Conservation (phyloP, 257 asterid species). For the Parsonsia alboflavescens region DNA sequence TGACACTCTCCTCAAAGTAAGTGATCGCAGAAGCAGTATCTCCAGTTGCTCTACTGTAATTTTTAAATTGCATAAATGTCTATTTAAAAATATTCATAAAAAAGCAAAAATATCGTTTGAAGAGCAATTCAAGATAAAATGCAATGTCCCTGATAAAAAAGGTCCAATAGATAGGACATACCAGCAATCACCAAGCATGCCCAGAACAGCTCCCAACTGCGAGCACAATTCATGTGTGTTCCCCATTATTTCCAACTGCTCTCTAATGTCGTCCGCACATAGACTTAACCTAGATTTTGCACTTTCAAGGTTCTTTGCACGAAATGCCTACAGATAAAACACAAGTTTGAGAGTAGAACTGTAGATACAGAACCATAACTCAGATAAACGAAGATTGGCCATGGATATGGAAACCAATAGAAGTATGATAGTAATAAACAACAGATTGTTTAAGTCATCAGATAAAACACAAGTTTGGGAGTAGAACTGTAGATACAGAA, state of each 20-base stretch:
- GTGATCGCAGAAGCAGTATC: conserved; percentile 76
- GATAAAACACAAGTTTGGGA: too few relatives aligned
- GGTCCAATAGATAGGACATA: conserved; percentile 27
- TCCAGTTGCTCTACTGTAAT: conserved; percentile 71
- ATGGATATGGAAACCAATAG: not conserved
- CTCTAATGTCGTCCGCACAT: conserved; percentile 86
- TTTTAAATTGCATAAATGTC: conserved; percentile 15
- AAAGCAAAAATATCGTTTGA: not conserved
- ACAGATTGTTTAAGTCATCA: conserved; percentile 2
- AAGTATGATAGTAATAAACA: not conserved
- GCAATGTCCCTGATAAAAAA: not conserved
- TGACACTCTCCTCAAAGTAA: conserved; percentile 82
- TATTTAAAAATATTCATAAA: not conserved
- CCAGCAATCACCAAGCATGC: conserved; percentile 99
- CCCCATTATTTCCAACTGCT: conserved; percentile 66
- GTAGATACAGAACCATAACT: not conserved
- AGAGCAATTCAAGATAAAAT: conserved; percentile 1
- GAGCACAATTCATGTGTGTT: conserved; percentile 84
- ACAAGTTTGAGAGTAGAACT: conserved; percentile 7
- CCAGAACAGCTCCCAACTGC: conserved; percentile 93
- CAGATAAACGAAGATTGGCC: not conserved
- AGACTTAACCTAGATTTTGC: conserved; percentile 84
- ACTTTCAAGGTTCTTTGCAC: conserved; percentile 80
- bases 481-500: not conserved
- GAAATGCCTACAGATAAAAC: conserved; percentile 65